These are phyloP conservation scores for Enterospora canceri DNA, from an alignment of 371 early-diverging fungal species.

Conservation along the genomic window DNA sequence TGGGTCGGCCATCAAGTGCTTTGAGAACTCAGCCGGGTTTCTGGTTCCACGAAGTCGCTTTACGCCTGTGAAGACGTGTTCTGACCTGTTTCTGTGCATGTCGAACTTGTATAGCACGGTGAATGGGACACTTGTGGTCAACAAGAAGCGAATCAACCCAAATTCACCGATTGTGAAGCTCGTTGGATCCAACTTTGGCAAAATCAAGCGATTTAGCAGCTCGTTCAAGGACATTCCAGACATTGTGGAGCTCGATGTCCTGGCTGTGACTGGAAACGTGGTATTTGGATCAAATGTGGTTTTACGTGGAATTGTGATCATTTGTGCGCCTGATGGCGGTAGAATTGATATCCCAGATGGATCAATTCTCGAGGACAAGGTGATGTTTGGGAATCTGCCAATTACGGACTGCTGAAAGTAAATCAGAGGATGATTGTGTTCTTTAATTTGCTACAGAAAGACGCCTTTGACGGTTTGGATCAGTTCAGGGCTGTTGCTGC, in stretches of 20 bases:
- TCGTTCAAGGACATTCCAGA: slow-evolving; percentile 80
- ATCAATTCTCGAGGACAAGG: slow-evolving; percentile 86
- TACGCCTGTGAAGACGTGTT: slow-evolving; percentile 93
- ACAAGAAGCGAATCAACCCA: slow-evolving; percentile 75
- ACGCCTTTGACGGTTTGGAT: background rate
- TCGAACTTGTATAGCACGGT: slow-evolving; percentile 77
- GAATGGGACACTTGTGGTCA: slow-evolving; percentile 76
- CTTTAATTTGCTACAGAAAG: background rate
- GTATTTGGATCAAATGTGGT: slow-evolving; percentile 80
- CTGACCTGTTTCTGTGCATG: slow-evolving; percentile 87
- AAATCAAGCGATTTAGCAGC: slow-evolving; percentile 63
- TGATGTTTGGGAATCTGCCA: slow-evolving; percentile 83
- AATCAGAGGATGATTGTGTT: background rate
- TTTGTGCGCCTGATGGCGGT: slow-evolving; percentile 83
- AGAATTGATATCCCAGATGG: slow-evolving; percentile 93
- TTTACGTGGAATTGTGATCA: slow-evolving; percentile 87
- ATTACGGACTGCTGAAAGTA: slow-evolving; percentile 58
- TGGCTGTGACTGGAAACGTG: slow-evolving; percentile 94
- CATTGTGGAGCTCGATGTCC: slow-evolving; percentile 86
- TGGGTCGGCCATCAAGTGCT: slow-evolving; percentile 95
- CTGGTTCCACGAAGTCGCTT: slow-evolving; percentile 92
- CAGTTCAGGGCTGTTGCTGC: background rate
- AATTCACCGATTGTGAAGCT: slow-evolving; percentile 85
- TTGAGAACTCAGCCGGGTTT: slow-evolving; percentile 80
- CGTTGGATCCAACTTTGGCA: slow-evolving; percentile 83